A percentile compares a stretch with the other conserved stretches of the same genome.
Conservation (phyloP, 2,329 filamentous ascomycete species). For the Lojkania enalia region DNA sequence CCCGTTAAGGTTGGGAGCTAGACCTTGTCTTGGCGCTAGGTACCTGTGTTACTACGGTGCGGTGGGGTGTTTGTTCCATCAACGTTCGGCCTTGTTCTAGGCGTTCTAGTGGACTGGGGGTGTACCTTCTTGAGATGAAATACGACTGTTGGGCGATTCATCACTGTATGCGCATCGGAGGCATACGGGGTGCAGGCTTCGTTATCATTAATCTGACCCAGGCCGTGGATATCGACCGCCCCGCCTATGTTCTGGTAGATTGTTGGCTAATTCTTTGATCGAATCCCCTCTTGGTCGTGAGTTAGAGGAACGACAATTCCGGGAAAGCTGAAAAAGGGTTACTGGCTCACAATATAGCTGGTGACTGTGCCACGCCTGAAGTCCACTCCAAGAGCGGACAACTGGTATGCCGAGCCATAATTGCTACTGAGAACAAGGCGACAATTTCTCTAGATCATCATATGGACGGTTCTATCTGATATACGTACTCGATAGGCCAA, state of each 20-base stretch:
- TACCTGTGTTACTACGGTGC: conserved; percentile 49
- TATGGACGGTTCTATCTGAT: too few species aligned
- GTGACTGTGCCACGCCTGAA: too few species aligned
- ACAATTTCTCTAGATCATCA: conserved; percentile 2
- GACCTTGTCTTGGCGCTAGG: conserved; percentile 47
- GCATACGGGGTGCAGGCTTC: conserved; percentile 54
- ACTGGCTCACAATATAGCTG: background rate
- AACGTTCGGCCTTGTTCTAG: conserved; percentile 54
- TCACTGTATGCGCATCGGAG: conserved; percentile 54
- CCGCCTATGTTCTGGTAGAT: conserved; percentile 62
- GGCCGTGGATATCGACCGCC: conserved; percentile 55
- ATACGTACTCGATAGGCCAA: too few species aligned
- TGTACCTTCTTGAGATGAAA: conserved; percentile 57
- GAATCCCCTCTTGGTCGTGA: conserved; percentile 57
- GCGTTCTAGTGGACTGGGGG: conserved; percentile 41
- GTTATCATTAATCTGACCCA: too few species aligned
- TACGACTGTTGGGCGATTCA: conserved; percentile 53
- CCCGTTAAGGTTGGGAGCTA: conserved; percentile 49
- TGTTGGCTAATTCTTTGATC: conserved; percentile 56
- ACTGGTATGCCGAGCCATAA: too few species aligned
- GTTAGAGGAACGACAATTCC: conserved; percentile 56
- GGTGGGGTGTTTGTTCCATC: conserved; percentile 47
- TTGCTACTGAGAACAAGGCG: background rate
- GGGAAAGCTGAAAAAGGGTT: too few species aligned
- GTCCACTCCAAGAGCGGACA: too few species aligned